Conservation (phyloP, 257 asterid genomes). For the Thymus mandschuricus region DNA sequence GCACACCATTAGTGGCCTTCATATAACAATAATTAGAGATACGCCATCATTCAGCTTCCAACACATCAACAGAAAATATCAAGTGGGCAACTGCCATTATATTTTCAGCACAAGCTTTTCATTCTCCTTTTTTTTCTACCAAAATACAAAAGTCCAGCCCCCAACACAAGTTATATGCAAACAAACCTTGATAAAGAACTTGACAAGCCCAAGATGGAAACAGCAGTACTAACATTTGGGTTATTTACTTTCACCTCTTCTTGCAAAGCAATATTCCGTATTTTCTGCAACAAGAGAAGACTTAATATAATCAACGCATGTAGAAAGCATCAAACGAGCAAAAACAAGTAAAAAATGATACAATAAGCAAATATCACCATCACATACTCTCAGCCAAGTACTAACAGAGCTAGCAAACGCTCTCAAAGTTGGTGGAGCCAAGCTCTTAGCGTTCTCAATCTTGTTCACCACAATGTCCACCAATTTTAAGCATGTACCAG, state of each 20-base stretch:
- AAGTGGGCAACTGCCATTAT: slow-evolving; percentile 12
- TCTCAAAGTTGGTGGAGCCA: slow-evolving; percentile 82
- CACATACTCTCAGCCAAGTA: slow-evolving; percentile 71
- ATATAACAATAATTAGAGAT: slow-evolving; percentile 19
- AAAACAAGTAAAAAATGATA: not conserved
- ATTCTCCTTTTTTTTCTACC: not conserved
- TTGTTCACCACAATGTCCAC: slow-evolving; percentile 61
- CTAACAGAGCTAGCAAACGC: slow-evolving; percentile 80
- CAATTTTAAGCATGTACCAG: slow-evolving; percentile 76
- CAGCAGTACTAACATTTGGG: slow-evolving; percentile 54
- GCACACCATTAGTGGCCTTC: slow-evolving; percentile 11
- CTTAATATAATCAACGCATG: not conserved
- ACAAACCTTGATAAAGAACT: slow-evolving; percentile 89
- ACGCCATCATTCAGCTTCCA: slow-evolving; percentile 22
- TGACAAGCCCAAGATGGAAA: slow-evolving; percentile 82
- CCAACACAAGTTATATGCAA: slow-evolving; percentile 18
- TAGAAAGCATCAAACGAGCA: not conserved
- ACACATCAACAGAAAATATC: slow-evolving; percentile 10
- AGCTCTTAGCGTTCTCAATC: slow-evolving; percentile 57
- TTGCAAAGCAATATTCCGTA: slow-evolving; percentile 71
- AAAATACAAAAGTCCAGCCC: slow-evolving; percentile 9
- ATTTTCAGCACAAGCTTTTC: slow-evolving; percentile 14
- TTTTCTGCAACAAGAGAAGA: slow-evolving; percentile 51
- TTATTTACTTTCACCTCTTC: slow-evolving; percentile 77
- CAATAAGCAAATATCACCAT: slow-evolving; percentile 1